Base-by-base conservation (phyloP, 2,329 filamentous ascomycete species). In the Claviceps sp. region DNA sequence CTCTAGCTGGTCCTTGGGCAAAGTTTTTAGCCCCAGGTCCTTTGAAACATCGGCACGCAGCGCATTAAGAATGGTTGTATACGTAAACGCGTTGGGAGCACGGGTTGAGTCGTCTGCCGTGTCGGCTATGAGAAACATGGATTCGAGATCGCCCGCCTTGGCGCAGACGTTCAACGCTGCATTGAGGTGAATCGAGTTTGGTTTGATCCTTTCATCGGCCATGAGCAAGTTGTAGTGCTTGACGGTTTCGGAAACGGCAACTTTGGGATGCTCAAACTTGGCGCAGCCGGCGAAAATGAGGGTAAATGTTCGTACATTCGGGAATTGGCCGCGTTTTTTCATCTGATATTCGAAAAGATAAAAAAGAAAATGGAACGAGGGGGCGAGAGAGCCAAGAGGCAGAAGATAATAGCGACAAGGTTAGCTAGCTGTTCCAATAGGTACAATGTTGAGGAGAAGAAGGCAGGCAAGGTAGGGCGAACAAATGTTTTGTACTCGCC, bases 251-350 rank as follows among this genome's bases (percentile, higher is more conserved):
- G 73, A 66, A 5, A 93, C 75, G 47, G 82, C 82, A 34, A 79
- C 65, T 44, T 76, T 71, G 0, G 74, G 67, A 53, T 84, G 76
- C 1, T 76, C 63, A 16, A 83, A 80, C 43, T 74, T 68, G 42
- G 83, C 77, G 51, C 90, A 80, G 34, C 89, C 91, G 49, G 79
- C 75, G 58, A 98, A 82, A 53, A 97, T 78, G 53, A 87, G 82
- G 17, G 87, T 93, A 63, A 86, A 96, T 0, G 93, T 96, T 60
- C 84, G 79, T 3, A 80, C 77, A 63, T 90, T 91, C 1, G 93
- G 91, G 26, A 78, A 73, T 60, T 94, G 85, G 5, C 76, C 83
- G 55, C 89, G 79, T 70, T 97, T 97, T 71, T 97, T 98, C 91
- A 98, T 97, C 85, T 88, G 58, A 13, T 53, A 2, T 22, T 14